Conservation (phyloP, 192 early-diverging fungal species). For the Coemansia sp. region DNA sequence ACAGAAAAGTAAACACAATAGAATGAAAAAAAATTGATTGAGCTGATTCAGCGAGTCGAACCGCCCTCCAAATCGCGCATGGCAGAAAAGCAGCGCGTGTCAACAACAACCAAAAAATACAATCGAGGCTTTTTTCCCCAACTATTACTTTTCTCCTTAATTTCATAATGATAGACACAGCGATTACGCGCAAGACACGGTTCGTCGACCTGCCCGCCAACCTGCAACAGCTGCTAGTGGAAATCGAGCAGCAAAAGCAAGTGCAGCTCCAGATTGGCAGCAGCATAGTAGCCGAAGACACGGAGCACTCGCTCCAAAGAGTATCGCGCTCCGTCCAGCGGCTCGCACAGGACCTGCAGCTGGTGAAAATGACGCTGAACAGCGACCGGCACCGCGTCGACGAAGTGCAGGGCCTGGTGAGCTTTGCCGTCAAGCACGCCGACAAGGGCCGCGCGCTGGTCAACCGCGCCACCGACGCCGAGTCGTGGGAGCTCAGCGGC, state of each 20-base stretch:
- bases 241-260: constrained; percentile 40
- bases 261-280: constrained; percentile 46
- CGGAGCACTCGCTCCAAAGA: constrained; percentile 16
- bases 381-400: constrained; percentile 35
- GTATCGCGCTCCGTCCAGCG: constrained; percentile 19
- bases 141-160: neutral
- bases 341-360: constrained; percentile 26
- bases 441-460: constrained; percentile 38
- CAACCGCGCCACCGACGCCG: constrained; percentile 36
- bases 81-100: neutral
- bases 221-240: constrained; percentile 27
- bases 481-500: constrained; percentile 34
- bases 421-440: constrained; percentile 43
- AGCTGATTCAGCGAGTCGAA: neutral
- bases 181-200: constrained; percentile 34
- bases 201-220: constrained; percentile 35
- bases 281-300: constrained; percentile 34
- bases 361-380: constrained; percentile 32
- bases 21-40: neutral
- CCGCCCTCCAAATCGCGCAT: too few relatives aligned
- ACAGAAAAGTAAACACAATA: neutral
- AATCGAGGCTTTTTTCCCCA: neutral
- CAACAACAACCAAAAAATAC: too few relatives aligned
- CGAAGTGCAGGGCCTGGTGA: constrained; percentile 19
- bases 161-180: neutral